Evolutionary conservation across 768 basidiomycete species (phyloP).

Genomic region (Trametes cinnabarina): DNA sequence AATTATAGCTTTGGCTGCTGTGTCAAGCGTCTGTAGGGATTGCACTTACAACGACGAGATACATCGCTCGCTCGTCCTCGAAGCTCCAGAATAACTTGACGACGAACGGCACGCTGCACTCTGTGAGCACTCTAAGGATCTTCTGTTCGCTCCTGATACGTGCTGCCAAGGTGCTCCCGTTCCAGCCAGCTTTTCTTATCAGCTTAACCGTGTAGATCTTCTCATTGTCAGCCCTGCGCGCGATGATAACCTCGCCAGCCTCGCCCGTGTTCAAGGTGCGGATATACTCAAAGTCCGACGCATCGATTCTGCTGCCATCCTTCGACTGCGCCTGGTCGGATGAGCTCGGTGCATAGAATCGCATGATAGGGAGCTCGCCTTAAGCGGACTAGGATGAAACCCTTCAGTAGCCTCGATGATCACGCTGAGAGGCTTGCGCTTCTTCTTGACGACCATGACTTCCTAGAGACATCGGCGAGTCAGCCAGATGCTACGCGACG

Average conservation of each 20-base stretch:
- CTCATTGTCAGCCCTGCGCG: slow-evolving; percentile 8
- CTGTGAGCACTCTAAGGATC: slow-evolving; percentile 37
- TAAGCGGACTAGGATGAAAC: neutral
- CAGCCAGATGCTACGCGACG: neutral
- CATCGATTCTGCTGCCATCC: neutral
- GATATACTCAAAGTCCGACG: slow-evolving; percentile 18
- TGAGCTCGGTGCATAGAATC: neutral
- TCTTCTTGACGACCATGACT: slow-evolving; percentile 44
- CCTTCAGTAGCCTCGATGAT: slow-evolving; percentile 16
- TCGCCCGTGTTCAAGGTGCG: neutral
- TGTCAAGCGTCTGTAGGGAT: too few relatives aligned
- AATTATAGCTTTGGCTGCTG: slow-evolving; percentile 34
- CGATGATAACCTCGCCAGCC: slow-evolving; percentile 8
- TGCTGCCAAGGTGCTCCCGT: neutral
- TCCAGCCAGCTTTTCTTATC: slow-evolving; percentile 6
- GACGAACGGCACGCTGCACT: slow-evolving; percentile 38
- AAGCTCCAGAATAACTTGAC: slow-evolving; percentile 41
- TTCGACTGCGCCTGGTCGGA: neutral
- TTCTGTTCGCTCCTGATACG: slow-evolving; percentile 30
- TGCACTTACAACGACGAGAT: slow-evolving; percentile 40
- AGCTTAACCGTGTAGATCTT: slow-evolving; percentile 18
- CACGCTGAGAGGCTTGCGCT: slow-evolving; percentile 13
- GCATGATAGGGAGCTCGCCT: neutral
- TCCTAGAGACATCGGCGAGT: slow-evolving; percentile 33
- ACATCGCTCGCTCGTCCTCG: slow-evolving; percentile 37